Base-by-base conservation (phyloP, 1,284 basidiomycete genomes). In the Lignosus rhinocerotis region DNA sequence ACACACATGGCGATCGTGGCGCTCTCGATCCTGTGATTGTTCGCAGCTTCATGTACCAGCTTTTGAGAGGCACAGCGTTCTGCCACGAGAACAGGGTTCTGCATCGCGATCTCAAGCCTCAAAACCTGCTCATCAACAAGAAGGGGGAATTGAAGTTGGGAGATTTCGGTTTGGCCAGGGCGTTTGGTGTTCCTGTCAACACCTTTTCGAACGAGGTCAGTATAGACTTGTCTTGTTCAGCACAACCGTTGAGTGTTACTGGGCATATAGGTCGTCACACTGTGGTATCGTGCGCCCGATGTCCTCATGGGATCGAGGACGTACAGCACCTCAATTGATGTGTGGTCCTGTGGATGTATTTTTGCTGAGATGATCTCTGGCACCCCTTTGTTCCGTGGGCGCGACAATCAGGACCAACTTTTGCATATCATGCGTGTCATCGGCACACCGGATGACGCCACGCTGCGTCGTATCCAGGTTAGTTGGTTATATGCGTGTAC, bases 201-300 rank as follows among this genome's bases (percentile, higher is more conserved):
- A 97, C 94, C 0, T 97, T 97, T 74, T 95, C 93, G 1, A 96
- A 97, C 73, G 94, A 97, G 81, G 94, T 88, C 64, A 64, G 83
- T 69, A 12, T 5, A 31, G 38, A 49, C 32, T 44, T 34, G 31
- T 53, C 31, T 53, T 32, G 6, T 19, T 25, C 31, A 1, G 2
- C 19, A 45, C 25, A 25, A 25, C 21, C 1, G 12, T 38, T n/a
- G 25, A 34, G 6, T 17, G 32, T 17, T 25, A 44, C 17, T 30
- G 16, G 14, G 31, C 44, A 16, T 43, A 31, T 62, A 95, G 93
- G 94, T 96, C 59, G 97, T 99, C 32, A 99, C 97, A 6, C 80
- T 99, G 12, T 99, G 97, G 97, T 99, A 99, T 75, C 93, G 97
- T 56, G 96, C 97, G 0, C 97, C 97, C 1, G 97, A 99, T 71